A percentile compares a stretch with the other conserved stretches of the same genome.
Conservation (phyloP, 2,329 filamentous ascomycete genomes). For the Aureobasidium sp. region DNA sequence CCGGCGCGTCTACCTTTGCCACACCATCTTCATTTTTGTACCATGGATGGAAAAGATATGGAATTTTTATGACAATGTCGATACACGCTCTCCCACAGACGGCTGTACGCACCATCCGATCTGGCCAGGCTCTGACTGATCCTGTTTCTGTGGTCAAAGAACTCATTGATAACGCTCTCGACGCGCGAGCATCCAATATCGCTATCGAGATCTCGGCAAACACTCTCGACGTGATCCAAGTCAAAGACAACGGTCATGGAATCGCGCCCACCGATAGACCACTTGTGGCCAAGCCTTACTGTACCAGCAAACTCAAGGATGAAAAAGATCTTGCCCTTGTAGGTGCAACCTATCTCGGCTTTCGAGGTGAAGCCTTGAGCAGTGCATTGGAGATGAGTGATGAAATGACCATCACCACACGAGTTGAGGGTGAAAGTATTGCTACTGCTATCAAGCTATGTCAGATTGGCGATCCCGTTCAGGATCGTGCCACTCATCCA, state of each 20-base stretch:
- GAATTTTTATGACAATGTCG: slow-evolving; percentile 19
- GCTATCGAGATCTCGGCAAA: slow-evolving; percentile 57
- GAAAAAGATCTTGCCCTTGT: slow-evolving; percentile 52
- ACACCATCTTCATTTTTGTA: not conserved
- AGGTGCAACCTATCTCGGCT: slow-evolving; percentile 57
- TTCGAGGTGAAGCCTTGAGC: slow-evolving; percentile 66
- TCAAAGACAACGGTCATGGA: slow-evolving; percentile 66
- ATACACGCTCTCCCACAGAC: slow-evolving; percentile 34
- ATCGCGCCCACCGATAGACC: slow-evolving; percentile 55
- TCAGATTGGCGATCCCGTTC: slow-evolving; percentile 34
- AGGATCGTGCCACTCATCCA: slow-evolving; percentile 44
- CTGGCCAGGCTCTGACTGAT: slow-evolving; percentile 51
- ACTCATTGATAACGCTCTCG: slow-evolving; percentile 67
- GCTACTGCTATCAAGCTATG: slow-evolving; percentile 46
- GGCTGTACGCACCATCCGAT: slow-evolving; percentile 48
- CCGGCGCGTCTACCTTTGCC: not conserved
- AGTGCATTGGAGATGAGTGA: slow-evolving; percentile 53
- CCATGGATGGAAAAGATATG: not conserved
- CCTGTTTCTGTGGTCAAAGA: slow-evolving; percentile 62
- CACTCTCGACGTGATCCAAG: slow-evolving; percentile 59
- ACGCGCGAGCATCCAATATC: slow-evolving; percentile 59
- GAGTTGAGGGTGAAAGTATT: slow-evolving; percentile 51
- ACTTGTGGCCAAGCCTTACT: slow-evolving; percentile 53
- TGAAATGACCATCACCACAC: slow-evolving; percentile 52
- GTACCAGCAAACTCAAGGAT: slow-evolving; percentile 64